These are phyloP conservation scores for Lactarius deliciosus DNA, from an alignment of 768 basidiomycete genomes.

Conservation along the genomic window DNA sequence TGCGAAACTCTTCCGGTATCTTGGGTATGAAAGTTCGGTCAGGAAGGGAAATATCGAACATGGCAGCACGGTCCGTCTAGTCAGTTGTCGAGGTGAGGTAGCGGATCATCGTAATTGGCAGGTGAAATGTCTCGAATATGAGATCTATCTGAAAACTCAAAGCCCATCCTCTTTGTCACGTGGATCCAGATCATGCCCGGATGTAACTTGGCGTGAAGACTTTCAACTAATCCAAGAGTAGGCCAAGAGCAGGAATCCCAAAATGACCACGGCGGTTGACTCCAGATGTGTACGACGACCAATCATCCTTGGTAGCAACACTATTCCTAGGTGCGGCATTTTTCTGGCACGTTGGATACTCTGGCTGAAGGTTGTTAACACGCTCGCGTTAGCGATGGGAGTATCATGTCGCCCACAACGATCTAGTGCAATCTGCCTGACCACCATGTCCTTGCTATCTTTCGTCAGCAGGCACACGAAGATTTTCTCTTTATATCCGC, in stretches of 20 bases:
- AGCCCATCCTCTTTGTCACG: background rate
- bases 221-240: background rate
- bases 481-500: no score
- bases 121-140: background rate
- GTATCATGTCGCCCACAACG: constrained; percentile 30
- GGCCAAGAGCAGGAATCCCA: background rate
- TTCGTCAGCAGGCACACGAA: constrained; percentile 20
- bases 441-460: background rate
- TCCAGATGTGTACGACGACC: background rate
- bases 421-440: constrained; percentile 24
- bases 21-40: background rate
- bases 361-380: background rate
- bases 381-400: constrained; percentile 24
- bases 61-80: background rate
- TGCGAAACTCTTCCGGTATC: background rate
- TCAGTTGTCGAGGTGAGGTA: background rate
- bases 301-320: background rate
- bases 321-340: background rate
- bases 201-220: background rate
- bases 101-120: background rate
- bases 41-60: background rate
- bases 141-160: background rate
- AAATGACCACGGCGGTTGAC: background rate
- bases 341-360: background rate
- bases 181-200: background rate